Conservation (phyloP, 805 yeast species). For the Spathaspora hagerdaliae region DNA sequence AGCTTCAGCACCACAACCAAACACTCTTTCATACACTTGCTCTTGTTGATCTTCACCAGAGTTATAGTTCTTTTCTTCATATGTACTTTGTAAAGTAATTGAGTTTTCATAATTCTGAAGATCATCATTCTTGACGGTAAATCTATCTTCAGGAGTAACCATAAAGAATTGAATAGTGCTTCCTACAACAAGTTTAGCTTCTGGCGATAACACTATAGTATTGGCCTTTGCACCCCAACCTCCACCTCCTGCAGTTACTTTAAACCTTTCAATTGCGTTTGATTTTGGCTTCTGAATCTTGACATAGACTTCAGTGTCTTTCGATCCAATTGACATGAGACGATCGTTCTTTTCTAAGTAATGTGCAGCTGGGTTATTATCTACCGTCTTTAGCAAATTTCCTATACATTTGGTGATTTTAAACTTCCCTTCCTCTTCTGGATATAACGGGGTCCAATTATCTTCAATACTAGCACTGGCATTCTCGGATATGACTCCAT, state of each 20-base stretch:
- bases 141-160: conserved; percentile 35
- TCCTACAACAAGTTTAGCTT: conserved; percentile 44
- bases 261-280: conserved; percentile 27
- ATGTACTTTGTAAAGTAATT: conserved; percentile 27
- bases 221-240: conserved; percentile 72
- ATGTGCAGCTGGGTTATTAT: conserved; percentile 53
- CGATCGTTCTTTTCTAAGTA: conserved; percentile 44
- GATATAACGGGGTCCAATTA: conserved; percentile 31
- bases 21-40: conserved; percentile 12
- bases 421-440: conserved; percentile 20
- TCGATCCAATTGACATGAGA: conserved; percentile 37
- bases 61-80: conserved; percentile 23
- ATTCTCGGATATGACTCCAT: conserved; percentile 6
- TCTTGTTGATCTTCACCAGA: not conserved
- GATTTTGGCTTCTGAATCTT: conserved; percentile 17
- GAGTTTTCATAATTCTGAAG: conserved; percentile 4
- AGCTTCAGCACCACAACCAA: conserved; percentile 31
- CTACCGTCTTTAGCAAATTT: conserved; percentile 56
- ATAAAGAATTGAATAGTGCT: conserved; percentile 44
- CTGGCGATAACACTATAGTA: conserved; percentile 62
- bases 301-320: conserved; percentile 41
- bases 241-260: conserved; percentile 71
- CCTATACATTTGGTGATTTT: conserved; percentile 48
- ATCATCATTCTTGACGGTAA: conserved; percentile 8
- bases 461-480: conserved; percentile 14